phyloP scores from a whole-genome alignment of 2,329 filamentous ascomycete species.

The Metarhizium robertsii region DNA sequence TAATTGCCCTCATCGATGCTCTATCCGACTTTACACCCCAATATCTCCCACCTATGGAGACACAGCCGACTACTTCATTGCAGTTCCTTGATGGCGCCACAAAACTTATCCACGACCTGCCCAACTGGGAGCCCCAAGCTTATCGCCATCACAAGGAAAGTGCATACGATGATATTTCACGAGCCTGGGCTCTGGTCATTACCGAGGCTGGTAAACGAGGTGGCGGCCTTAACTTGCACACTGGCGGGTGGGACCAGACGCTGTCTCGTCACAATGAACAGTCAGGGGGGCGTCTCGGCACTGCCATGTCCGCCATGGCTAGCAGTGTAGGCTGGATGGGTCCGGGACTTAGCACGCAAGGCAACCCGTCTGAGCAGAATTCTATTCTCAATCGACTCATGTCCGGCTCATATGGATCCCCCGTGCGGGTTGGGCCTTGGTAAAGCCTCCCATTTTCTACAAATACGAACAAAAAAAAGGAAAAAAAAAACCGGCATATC shows the following conservation, averaged over 20 bases:
- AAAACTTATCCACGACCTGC: constrained; percentile 78
- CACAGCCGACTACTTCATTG: constrained; percentile 72
- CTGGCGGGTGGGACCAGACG: constrained; percentile 86
- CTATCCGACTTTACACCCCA: constrained; percentile 91
- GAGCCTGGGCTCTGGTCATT: constrained; percentile 87
- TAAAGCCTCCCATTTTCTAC: constrained; percentile 20
- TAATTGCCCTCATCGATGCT: constrained; percentile 76
- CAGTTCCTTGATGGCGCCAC: constrained; percentile 86
- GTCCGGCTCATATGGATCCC: constrained; percentile 48
- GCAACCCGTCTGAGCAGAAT: constrained; percentile 31
- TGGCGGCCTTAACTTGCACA: constrained; percentile 80
- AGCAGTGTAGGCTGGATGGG: constrained; percentile 73
- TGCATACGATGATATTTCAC: constrained; percentile 91
- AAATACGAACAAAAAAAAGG: not conserved
- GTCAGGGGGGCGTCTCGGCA: constrained; percentile 71
- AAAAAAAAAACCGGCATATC: not conserved
- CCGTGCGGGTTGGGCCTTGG: constrained; percentile 55
- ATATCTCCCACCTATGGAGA: constrained; percentile 85
- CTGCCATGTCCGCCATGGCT: constrained; percentile 69
- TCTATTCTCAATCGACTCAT: constrained; percentile 56
- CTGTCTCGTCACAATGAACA: constrained; percentile 80
- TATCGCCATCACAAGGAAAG: constrained; percentile 91
- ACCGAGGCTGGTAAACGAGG: constrained; percentile 85
- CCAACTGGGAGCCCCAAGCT: constrained; percentile 81
- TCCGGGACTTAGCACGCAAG: constrained; percentile 18